Conservation (phyloP, 2,329 filamentous ascomycete genomes). For the Aspergillus floridensis region DNA sequence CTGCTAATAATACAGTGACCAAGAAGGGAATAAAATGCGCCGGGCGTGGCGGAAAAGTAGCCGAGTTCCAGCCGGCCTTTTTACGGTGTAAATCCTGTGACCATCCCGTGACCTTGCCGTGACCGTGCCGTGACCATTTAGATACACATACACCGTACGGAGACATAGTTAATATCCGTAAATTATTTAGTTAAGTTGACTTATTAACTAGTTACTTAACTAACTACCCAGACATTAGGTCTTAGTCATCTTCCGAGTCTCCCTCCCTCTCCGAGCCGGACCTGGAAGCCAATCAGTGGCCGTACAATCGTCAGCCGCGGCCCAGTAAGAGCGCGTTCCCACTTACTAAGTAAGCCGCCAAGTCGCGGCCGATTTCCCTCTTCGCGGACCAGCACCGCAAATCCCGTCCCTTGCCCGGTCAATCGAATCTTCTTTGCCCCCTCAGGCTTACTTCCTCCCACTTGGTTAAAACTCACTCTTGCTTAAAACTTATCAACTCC, state of each 20-base stretch:
- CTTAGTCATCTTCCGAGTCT: background rate
- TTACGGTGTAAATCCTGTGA: background rate
- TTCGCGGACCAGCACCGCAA: background rate
- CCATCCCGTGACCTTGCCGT: no score
- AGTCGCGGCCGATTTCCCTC: background rate
- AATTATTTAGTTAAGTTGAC: no score
- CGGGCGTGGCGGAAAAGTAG: background rate
- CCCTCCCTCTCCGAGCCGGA: background rate
- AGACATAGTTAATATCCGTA: no score
- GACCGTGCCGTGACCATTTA: no score
- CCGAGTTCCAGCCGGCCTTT: background rate
- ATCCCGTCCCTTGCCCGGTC: background rate
- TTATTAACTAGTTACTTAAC: no score
- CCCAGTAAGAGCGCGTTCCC: no score
- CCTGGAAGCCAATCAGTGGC: conserved; percentile 17
- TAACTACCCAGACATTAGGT: background rate
- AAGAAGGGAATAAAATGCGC: no score
- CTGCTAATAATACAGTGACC: no score
- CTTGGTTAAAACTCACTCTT: background rate
- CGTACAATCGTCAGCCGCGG: conserved; percentile 13
- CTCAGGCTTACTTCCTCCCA: background rate
- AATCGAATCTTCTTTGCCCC: conserved; percentile 6
- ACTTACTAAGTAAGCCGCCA: conserved; percentile 8
- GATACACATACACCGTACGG: no score
- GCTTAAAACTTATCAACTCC: background rate